These are phyloP conservation scores for Aspergillus aculeatus DNA, from an alignment of 2,329 filamentous ascomycete genomes.

Conservation along the genomic window DNA sequence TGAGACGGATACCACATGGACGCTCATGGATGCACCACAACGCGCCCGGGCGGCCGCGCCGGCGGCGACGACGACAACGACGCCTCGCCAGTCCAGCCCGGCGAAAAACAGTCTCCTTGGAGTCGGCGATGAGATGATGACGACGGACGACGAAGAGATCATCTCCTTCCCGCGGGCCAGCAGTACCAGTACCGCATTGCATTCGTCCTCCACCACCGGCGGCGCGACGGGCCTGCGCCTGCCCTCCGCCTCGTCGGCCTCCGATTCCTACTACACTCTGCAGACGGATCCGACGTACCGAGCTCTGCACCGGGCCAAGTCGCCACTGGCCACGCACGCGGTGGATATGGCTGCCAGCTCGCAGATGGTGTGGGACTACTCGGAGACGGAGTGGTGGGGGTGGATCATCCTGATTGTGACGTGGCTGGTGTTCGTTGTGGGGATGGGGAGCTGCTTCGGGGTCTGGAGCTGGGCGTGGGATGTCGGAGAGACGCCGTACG, in stretches of 20 bases:
- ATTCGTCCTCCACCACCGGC: slow-evolving; percentile 16
- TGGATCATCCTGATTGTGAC: slow-evolving; percentile 90
- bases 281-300: slow-evolving; percentile 37
- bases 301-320: slow-evolving; percentile 35
- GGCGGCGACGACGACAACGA: slow-evolving; percentile 21
- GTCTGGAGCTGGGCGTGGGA: slow-evolving; percentile 99
- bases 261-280: slow-evolving; percentile 62
- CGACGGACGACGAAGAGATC: slow-evolving; percentile 80
- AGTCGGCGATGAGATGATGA: slow-evolving; percentile 66
- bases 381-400: slow-evolving; percentile 96
- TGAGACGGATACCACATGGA: slow-evolving; percentile 15
- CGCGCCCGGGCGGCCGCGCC: slow-evolving; percentile 24
- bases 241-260: slow-evolving; percentile 53
- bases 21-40: slow-evolving; percentile 19
- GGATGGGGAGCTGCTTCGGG: slow-evolving; percentile 92
- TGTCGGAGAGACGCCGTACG: slow-evolving; percentile 92
- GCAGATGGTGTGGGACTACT: slow-evolving; percentile 72
- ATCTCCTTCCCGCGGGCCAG: slow-evolving; percentile 61
- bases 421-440: slow-evolving; percentile 93
- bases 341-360: slow-evolving; percentile 38
- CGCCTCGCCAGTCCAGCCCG: slow-evolving; percentile 36
- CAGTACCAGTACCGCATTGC: slow-evolving; percentile 30
- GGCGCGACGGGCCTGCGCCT: slow-evolving; percentile 26
- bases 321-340: slow-evolving; percentile 38
- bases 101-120: slow-evolving; percentile 57